These are phyloP conservation scores for Erythrophleum fordii DNA, from an alignment of 306 rosid species.

Conservation along the genomic window DNA sequence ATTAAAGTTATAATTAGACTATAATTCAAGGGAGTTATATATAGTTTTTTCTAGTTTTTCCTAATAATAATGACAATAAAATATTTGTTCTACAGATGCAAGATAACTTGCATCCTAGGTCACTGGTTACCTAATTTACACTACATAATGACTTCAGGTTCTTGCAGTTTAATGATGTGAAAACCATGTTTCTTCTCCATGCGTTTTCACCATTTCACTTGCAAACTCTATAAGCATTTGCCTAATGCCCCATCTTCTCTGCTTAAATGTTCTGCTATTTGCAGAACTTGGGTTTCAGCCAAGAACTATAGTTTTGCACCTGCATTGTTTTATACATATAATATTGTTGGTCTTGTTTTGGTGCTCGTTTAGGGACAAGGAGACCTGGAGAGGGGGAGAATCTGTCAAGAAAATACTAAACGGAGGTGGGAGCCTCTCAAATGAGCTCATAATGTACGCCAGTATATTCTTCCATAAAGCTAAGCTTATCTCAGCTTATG, in stretches of 20 bases:
- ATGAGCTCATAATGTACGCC: slow-evolving; percentile 60
- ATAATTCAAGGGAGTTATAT: no score
- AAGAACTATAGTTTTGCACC: neutral
- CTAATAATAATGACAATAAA: no score
- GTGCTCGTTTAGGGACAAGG: slow-evolving; percentile 47
- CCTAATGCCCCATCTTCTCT: neutral
- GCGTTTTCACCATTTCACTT: slow-evolving; percentile 9
- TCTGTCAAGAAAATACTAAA: slow-evolving; percentile 77
- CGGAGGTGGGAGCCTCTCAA: slow-evolving; percentile 90
- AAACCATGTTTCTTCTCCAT: neutral
- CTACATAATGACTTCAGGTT: neutral
- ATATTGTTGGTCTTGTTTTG: slow-evolving; percentile 25
- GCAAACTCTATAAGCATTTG: neutral
- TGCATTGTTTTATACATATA: slow-evolving; percentile 29
- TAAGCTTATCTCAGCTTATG: slow-evolving; percentile 90
- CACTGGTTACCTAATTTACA: neutral
- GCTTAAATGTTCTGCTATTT: slow-evolving; percentile 5
- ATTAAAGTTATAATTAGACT: neutral
- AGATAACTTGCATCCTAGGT: neutral
- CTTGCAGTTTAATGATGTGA: neutral
- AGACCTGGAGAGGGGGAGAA: slow-evolving; percentile 57
- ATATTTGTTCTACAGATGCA: neutral
- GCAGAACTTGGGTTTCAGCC: slow-evolving; percentile 5
- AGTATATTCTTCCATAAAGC: slow-evolving; percentile 68
- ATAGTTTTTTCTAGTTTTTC: no score